Base-by-base conservation (phyloP, 78 protist genomes). In the Isochrysis galbana region DNA sequence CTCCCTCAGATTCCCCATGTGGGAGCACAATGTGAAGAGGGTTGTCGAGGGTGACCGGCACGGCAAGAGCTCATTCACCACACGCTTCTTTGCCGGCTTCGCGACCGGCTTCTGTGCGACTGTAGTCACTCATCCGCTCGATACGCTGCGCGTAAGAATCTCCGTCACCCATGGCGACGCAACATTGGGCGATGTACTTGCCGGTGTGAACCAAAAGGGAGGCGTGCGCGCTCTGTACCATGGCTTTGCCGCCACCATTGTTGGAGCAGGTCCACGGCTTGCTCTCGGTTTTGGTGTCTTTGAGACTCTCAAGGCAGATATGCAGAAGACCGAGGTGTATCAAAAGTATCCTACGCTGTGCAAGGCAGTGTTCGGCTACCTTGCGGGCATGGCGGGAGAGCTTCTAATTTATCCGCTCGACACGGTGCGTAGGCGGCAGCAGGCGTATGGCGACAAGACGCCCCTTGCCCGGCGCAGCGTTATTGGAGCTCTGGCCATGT, bases 61-160 rank as follows among this genome's bases (percentile, higher is more conserved):
- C 61, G 61, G 61, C 61, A 14, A 51, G 61, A 19, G 29, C 29
- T 1, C 19, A 11, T 77, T 77, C 84, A 0, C 34, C 29, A 77
- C 84, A 23, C 84, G 84, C 84, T 77, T 77, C 84, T 36, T 10
- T 4, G 84, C 84, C 47, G 84, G 84, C 47, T 77, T 22, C 84
- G 46, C 46, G 32, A 77, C 84, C 34, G 17, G 2, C 47, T 39
- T 77, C n/a, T 77, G 23, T 17, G 84, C 84, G 46, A 77, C 84
- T 23, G 17, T 77, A 26, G 84, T 39, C 36, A 77, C 84, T 2
- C 84, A 77, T 17, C 84, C 84, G 23, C 84, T 77, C 84, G 84
- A 77, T 46, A 77, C 84, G 46, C 5, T 77, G 32, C 84, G 84
- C 84, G 84, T 77, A 46, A 41, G 84, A 41, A 77, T 77, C 84